Conservation (phyloP, 2,329 filamentous ascomycete species). For the Penicillium frequentans region DNA sequence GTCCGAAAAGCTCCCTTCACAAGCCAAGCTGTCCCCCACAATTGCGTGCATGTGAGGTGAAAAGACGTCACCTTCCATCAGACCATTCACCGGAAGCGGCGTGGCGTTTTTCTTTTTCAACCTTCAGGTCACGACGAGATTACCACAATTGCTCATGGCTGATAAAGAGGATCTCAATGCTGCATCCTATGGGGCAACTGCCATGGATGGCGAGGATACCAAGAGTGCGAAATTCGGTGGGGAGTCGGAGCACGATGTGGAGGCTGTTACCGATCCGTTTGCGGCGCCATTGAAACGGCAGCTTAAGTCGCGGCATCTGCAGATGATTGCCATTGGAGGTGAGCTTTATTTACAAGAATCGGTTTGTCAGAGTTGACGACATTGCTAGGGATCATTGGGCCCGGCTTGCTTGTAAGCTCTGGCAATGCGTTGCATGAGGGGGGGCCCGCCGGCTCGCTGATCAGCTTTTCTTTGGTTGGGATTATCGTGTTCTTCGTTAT, state of each 20-base stretch:
- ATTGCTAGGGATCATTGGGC: conserved; percentile 60
- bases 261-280: conserved; percentile 16
- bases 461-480: conserved; percentile 71
- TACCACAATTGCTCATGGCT: neutral
- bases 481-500: conserved; percentile 60
- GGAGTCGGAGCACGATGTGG: neutral
- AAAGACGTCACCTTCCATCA: neutral
- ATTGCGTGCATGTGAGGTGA: neutral
- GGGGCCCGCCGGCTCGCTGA: conserved; percentile 69
- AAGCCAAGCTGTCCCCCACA: neutral
- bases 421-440: conserved; percentile 68
- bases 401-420: conserved; percentile 70
- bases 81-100: neutral
- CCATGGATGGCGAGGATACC: conserved; percentile 4
- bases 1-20: neutral
- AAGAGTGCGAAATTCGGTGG: neutral
- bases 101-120: neutral
- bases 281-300: conserved; percentile 43
- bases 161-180: neutral
- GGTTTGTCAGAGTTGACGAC: neutral
- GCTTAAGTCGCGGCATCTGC: conserved; percentile 59
- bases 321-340: conserved; percentile 60
- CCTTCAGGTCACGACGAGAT: neutral
- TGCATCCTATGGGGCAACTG: neutral
- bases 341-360: conserved; percentile 47